Conservation (phyloP, 129 eudicot genomes). For the Cynara cardunculus region DNA sequence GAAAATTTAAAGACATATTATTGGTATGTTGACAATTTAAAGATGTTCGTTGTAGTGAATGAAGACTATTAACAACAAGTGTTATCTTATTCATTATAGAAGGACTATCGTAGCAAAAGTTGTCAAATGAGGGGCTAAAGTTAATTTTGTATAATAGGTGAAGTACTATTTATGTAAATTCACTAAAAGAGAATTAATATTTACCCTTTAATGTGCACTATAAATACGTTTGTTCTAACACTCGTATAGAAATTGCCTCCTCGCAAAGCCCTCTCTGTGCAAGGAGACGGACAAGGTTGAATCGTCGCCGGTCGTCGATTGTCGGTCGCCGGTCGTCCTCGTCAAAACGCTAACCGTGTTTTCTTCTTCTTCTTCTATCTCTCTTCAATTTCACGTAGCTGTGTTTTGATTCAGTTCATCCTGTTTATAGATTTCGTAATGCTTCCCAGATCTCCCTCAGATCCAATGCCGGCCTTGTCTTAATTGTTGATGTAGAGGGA, state of each 20-base stretch:
- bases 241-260: slow-evolving; percentile 7
- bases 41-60: background rate
- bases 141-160: background rate
- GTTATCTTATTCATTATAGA: background rate
- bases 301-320: slow-evolving; percentile 22
- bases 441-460: slow-evolving; percentile 35
- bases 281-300: background rate
- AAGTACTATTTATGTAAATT: slow-evolving; percentile 1
- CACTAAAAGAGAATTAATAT: slow-evolving; percentile 1
- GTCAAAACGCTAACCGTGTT: background rate
- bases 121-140: background rate
- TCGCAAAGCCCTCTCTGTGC: slow-evolving; percentile 12
- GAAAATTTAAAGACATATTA: background rate
- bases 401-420: background rate
- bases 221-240: slow-evolving; percentile 3
- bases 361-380: background rate
- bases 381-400: background rate
- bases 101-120: background rate
- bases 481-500: background rate
- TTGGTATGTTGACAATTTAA: background rate
- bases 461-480: slow-evolving; percentile 2
- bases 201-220: slow-evolving; percentile 15
- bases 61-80: background rate
- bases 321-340: slow-evolving; percentile 8
- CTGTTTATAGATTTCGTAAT: slow-evolving; percentile 14